Percentiles rank a stretch among this genome's conserved stretches.
Conservation (phyloP, 805 yeast species). For the Cyberlindnera xylosilytica region DNA sequence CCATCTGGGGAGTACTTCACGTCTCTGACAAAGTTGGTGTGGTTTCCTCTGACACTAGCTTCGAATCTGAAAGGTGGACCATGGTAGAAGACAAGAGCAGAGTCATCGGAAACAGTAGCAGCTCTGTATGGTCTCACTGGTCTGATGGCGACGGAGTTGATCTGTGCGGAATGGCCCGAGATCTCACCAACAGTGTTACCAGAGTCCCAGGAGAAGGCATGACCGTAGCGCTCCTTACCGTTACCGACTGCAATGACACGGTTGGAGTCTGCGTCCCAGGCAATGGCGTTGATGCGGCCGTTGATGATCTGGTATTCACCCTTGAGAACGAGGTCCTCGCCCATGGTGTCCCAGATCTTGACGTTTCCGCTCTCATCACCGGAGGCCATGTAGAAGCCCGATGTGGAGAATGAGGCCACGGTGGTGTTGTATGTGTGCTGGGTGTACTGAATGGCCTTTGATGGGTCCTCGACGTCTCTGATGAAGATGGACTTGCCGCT, state of each 20-base stretch:
- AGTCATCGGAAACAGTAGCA: conserved; percentile 89
- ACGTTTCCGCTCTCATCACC: conserved; percentile 92
- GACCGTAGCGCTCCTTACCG: conserved; percentile 90
- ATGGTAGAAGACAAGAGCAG: conserved; percentile 73
- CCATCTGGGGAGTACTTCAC: conserved; percentile 85
- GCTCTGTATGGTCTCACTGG: conserved; percentile 87
- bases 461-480: conserved; percentile 57
- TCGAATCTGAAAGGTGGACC: conserved; percentile 95
- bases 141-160: conserved; percentile 81
- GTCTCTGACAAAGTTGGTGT: conserved; percentile 75
- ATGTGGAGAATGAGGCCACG: conserved; percentile 83
- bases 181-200: conserved; percentile 98
- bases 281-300: conserved; percentile 77
- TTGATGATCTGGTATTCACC: conserved; percentile 77
- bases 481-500: conserved; percentile 76
- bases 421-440: conserved; percentile 72
- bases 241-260: conserved; percentile 93
- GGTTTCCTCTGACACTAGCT: conserved; percentile 67
- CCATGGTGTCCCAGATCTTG: conserved; percentile 77
- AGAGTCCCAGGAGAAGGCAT: conserved; percentile 87
- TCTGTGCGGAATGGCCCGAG: conserved; percentile 82
- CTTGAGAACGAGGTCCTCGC: conserved; percentile 56
- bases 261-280: conserved; percentile 88
- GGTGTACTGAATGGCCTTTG: conserved; percentile 59
- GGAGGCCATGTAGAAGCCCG: conserved; percentile 86